Evolutionary conservation across 2,329 filamentous ascomycete species (phyloP).

Genomic region (Claviceps monticola): DNA sequence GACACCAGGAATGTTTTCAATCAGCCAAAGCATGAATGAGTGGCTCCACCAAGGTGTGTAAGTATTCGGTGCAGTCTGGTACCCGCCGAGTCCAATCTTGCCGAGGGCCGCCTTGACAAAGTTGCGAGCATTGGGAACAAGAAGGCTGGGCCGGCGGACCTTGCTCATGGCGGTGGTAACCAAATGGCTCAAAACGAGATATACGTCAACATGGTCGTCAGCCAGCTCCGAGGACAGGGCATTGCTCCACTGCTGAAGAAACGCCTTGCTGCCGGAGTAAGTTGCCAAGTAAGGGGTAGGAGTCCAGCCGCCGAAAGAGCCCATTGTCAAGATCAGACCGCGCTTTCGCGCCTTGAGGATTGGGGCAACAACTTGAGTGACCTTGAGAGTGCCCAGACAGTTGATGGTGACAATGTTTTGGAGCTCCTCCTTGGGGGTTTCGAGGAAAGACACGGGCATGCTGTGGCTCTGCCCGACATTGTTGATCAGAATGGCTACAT

Average conservation of each 20-base stretch:
- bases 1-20: constrained; percentile 45
- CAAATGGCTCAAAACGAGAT: constrained; percentile 82
- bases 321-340: constrained; percentile 92
- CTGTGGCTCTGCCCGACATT: constrained; percentile 92
- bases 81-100: constrained; percentile 72
- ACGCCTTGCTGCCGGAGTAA: constrained; percentile 95
- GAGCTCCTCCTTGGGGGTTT: constrained; percentile 68
- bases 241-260: constrained; percentile 91
- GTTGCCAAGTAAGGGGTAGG: constrained; percentile 88
- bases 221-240: constrained; percentile 74
- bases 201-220: constrained; percentile 70
- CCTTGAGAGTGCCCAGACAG: constrained; percentile 76
- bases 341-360: constrained; percentile 72
- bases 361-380: constrained; percentile 74
- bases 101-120: constrained; percentile 69
- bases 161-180: constrained; percentile 97
- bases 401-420: constrained; percentile 90
- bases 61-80: constrained; percentile 66
- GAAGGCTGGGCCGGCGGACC: constrained; percentile 61
- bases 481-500: constrained; percentile 83
- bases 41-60: constrained; percentile 93
- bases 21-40: constrained; percentile 71
- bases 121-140: constrained; percentile 67
- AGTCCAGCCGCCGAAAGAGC: constrained; percentile 84
- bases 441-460: constrained; percentile 79